phyloP scores from a whole-genome alignment of 1,139 yeast genomes.

The Kodamaea arcana region DNA sequence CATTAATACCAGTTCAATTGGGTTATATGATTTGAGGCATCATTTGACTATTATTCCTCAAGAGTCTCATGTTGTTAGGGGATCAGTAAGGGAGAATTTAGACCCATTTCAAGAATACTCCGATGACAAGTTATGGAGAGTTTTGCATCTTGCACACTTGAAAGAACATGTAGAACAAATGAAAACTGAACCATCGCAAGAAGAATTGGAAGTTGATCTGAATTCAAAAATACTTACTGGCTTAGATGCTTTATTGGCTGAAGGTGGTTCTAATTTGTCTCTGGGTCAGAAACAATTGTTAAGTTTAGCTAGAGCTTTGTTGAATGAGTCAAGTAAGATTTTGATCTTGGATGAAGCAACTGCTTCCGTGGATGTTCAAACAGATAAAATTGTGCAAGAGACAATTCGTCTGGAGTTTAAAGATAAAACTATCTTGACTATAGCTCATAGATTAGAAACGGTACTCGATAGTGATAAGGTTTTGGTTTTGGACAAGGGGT shows the following conservation, averaged over 20 bases:
- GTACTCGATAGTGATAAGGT: constrained; percentile 24
- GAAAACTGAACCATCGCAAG: constrained; percentile 22
- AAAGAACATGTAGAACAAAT: constrained; percentile 25
- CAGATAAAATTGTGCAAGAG: constrained; percentile 23
- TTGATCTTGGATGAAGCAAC: constrained; percentile 25
- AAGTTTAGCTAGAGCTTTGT: constrained; percentile 20
- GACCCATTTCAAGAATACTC: constrained; percentile 23
- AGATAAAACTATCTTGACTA: constrained; percentile 22
- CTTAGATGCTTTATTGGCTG: constrained; percentile 17
- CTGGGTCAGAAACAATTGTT: constrained; percentile 22
- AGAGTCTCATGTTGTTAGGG: constrained; percentile 28
- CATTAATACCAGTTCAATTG: constrained; percentile 21
- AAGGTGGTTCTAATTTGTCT: constrained; percentile 19
- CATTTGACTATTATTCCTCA: constrained; percentile 30
- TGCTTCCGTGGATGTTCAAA: constrained; percentile 25
- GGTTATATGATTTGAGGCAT: constrained; percentile 25
- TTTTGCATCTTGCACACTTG: constrained; percentile 26
- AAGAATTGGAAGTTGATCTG: constrained; percentile 15
- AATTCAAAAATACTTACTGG: constrained; percentile 12
- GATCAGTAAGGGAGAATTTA: constrained; percentile 26
- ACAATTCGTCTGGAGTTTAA: constrained; percentile 21
- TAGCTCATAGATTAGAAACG: constrained; percentile 26
- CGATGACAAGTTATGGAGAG: constrained; percentile 27
- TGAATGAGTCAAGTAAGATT: constrained; percentile 17
- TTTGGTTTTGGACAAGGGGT: constrained; percentile 22